Base-by-base conservation (phyloP, 1,284 basidiomycete species). In the Ceratobasidium sp. region DNA sequence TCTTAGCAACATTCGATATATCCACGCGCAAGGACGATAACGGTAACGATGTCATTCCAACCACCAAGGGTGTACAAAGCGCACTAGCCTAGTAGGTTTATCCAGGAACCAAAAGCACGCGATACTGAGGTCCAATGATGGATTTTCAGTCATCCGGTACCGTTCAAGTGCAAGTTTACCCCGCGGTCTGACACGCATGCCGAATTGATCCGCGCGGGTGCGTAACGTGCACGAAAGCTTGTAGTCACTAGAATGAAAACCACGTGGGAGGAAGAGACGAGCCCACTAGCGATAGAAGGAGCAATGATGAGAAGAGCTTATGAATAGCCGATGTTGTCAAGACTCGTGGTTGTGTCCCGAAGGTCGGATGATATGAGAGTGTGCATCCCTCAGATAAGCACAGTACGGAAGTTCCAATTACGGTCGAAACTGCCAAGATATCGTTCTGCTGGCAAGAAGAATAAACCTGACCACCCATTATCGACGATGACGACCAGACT, bases 161-260 rank as follows among this genome's bases (percentile, higher is more conserved):
- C 66, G 26, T 68, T 68, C 35, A 54, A 54, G n/a, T 68, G 51
- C 53, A 68, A 20, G 42, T 45, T 73, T 33, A 61, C 42, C 17
- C 58, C 58, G 58, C 58, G 58, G 7, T 60, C 58, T 6, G 31
- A 60, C 20, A 20, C 20, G 33, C 58, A 60, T 60, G 58, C 58
- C 33, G 58, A 60, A 23, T 60, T 60, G 58, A 60, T 60, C 10
- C 58, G 58, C 20, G 15, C 33, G 10, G 58, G 31, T 6, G 58
- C 11, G 26, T 60, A 49, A n/a, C 13, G 42, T 45, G 42, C 17
- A 45, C 47, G 2, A 20, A 20, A n/a, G 20, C 20, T 20, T 20
- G 47, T 49, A n/a, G 47, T 49, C 47, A 17, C 20, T 20, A 49
- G 20, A 2, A 49, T 20, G 13, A 49, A 49, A 49, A n/a, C 20